Conservation (phyloP, 768 basidiomycete genomes). For the Lactifluus piperatus region DNA sequence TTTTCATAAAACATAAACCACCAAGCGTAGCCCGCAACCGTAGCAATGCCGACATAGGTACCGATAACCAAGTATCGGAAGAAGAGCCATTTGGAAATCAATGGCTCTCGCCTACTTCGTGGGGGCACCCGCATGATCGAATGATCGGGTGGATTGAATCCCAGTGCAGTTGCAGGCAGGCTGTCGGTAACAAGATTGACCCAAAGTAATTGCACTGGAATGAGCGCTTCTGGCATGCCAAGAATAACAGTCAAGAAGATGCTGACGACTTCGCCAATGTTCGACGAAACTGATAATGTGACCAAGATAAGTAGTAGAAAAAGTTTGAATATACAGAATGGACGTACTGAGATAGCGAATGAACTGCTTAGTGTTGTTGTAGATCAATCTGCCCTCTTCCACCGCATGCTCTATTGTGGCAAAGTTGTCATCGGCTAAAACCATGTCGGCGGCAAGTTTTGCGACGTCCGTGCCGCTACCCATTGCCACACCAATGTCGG, state of each 20-base stretch:
- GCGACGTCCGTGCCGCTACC: conserved; percentile 98
- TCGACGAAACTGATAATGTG: conserved; percentile 63
- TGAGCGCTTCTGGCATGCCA: conserved; percentile 99
- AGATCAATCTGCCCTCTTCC: conserved; percentile 95
- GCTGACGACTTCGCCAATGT: conserved; percentile 94
- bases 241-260: conserved; percentile 96
- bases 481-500: conserved; percentile 98
- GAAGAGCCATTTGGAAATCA: conserved; percentile 91
- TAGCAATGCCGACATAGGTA: conserved; percentile 87
- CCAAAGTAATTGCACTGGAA: conserved; percentile 97
- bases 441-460: conserved; percentile 97
- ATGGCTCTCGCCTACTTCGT: conserved; percentile 80
- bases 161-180: conserved; percentile 92
- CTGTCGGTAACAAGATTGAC: conserved; percentile 97
- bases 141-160: conserved; percentile 96
- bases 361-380: conserved; percentile 99
- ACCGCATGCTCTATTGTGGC: conserved; percentile 94
- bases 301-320: conserved; percentile 5
- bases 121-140: conserved; percentile 96
- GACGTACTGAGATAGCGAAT: conserved; percentile 92
- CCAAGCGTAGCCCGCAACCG: conserved; percentile 98
- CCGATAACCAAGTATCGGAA: conserved; percentile 94
- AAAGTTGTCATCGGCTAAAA: conserved; percentile 95
- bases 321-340: not conserved
- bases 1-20: conserved; percentile 92